These are phyloP conservation scores for Bisporella sp. DNA, from an alignment of 2,329 filamentous ascomycete species.

Conservation along the genomic window DNA sequence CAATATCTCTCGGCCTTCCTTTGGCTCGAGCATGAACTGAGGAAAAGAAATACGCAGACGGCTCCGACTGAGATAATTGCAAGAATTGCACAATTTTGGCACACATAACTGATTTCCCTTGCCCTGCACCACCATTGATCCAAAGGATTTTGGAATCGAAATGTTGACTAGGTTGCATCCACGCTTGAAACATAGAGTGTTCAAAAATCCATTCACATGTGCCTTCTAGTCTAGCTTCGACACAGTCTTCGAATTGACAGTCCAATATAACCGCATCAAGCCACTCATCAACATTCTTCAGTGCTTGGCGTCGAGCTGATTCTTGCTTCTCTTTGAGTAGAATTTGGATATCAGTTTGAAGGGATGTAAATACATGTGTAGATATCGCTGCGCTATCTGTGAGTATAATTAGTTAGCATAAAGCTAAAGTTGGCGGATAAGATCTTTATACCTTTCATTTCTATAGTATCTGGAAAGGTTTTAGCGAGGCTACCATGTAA, in stretches of 20 bases:
- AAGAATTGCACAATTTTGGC: constrained; percentile 4
- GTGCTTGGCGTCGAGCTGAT: not conserved
- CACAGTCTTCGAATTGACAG: not conserved
- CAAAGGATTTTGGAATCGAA: constrained; percentile 2
- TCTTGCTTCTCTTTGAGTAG: not conserved
- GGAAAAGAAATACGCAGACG: constrained; percentile 3
- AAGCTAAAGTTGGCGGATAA: no score
- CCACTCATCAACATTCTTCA: constrained; percentile 1
- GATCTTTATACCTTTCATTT: no score
- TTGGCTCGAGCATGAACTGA: constrained; percentile 1
- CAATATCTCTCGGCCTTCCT: constrained; percentile 1
- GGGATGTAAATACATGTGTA: not conserved
- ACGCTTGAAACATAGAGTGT: not conserved
- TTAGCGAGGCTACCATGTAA: not conserved
- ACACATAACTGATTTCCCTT: constrained; percentile 5
- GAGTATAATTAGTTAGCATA: no score
- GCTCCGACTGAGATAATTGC: not conserved
- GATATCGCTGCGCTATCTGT: not conserved
- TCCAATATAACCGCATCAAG: constrained; percentile 1
- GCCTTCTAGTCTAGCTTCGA: not conserved
- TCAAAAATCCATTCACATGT: constrained; percentile 1
- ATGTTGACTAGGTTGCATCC: not conserved
- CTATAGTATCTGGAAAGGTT: no score
- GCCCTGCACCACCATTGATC: constrained; percentile 6
- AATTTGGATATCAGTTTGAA: not conserved